Evolutionary conservation across 192 early-diverging fungal species (phyloP), one percentile per base, ranked within the genome.

Genomic region (Coemansia sp.): DNA sequence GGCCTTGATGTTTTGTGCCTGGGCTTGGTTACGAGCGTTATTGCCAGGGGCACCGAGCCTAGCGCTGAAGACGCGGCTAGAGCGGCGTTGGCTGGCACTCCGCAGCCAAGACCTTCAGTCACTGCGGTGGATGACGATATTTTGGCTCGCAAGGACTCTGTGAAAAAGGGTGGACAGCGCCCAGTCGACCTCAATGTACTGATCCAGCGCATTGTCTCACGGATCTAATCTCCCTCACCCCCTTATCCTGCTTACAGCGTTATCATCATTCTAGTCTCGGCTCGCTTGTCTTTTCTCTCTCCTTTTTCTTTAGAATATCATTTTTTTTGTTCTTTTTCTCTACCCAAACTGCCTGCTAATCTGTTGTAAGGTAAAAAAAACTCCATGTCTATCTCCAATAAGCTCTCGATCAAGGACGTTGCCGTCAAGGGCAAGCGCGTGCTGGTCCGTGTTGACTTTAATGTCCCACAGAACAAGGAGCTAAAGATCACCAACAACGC

Each of bases 401-500:
- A 97, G 86, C 90, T 98, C 66, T 88, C 90, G 67, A 93, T 98
- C 84, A 75, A 86, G 70, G 95, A 97, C 79, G 80, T 98, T 46
- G 91, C 93, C 66, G 75, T 98, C 71, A 77, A 87, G 55, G 86
- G 80, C 84, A 96, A 97, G 90, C 92, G 94, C 62, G 95, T 96
- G 36, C 87, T 98, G 63, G 96, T 98, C 70, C 91, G 95, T 57
- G 96, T 98, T 41, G 96, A 99, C 90, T 99, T 99, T 82, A 99
- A 99, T 84, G 97, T 99, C n/a, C 97, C 97, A 54, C 92, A 97
- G 72, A 68, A 84, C 74, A 91, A 93, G 73, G 88, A 93, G 43
- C 92, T 90, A 71, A 90, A 91, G 75, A 98, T 99, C 80, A 92
- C 95, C 68, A 98, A 98, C 92, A 96, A 97, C 87, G 92, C 94